Base-by-base conservation (phyloP, 352 stramenopile species). In the Globisporangium paroecandrum region DNA sequence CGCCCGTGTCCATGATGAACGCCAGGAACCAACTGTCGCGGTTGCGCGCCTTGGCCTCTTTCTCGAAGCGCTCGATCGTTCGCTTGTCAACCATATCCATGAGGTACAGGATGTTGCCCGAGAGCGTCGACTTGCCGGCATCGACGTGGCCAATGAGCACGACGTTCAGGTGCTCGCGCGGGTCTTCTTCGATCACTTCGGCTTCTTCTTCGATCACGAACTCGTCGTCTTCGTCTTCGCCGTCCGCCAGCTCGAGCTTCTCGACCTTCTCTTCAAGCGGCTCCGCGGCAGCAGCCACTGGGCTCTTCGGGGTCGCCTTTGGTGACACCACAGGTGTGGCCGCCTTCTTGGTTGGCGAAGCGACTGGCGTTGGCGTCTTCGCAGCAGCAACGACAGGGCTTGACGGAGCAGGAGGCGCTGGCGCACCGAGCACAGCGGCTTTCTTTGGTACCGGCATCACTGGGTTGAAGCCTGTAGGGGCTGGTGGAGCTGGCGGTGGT, bases 1-100 rank as follows among this genome's bases (percentile, higher is more conserved):
- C 97, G 67, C 98, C 98, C 25, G 97, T 99, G 82, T 99, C 98
- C 97, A 99, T 99, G 76, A 99, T 99, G 77, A 98, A 99, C 20
- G 98, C 97, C 29, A 99, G 76, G 79, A 99, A 99, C 83, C 83
- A 92, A 61, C 73, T 87, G 69, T 91, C 85, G 63, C 83, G 84
- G 77, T 92, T 89, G 51, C 85, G 84, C 32, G 91, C 81, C 71
- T 99, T 99, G 27, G 98, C 98, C 76, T 99, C 98, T 46, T 93
- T 90, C 84, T 99, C 97, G 76, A 98, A 99, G 65, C 97, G 95
- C 83, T 99, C 97, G 75, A 99, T 99, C 13, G 96, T 99, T 59
- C 97, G 91, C 84, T 99, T 99, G 81, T 99, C 98, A 38, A 99
- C 97, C 83, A 98, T 98, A 66, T 99, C 97, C 67, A 98, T 99